These are phyloP conservation scores for Suhomyces bolitotheri DNA, from an alignment of 1,139 yeast species.

Conservation along the genomic window DNA sequence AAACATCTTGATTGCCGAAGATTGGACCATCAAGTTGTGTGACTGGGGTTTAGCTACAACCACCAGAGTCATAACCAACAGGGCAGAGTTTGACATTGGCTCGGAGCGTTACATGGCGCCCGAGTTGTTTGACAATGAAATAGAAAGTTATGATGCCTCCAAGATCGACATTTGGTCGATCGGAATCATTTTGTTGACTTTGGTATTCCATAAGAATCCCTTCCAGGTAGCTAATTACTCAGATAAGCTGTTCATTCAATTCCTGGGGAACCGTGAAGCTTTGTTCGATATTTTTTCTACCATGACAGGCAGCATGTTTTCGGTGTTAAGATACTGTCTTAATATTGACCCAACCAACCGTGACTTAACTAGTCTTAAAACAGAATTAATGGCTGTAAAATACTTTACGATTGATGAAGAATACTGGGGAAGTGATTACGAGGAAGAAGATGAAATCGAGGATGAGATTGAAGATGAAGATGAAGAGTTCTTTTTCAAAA, in stretches of 20 bases:
- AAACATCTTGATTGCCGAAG: conserved; percentile 75
- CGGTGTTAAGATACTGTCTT: conserved; percentile 73
- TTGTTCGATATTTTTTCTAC: conserved; percentile 89
- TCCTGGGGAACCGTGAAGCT: conserved; percentile 85
- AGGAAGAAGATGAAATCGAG: conserved; percentile 37
- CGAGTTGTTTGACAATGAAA: conserved; percentile 67
- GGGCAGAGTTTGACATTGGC: conserved; percentile 82
- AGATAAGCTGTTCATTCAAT: conserved; percentile 85
- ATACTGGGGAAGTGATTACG: conserved; percentile 50
- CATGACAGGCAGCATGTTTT: conserved; percentile 83
- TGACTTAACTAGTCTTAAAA: conserved; percentile 57
- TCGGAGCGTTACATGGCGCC: conserved; percentile 98
- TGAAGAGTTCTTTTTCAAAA: conserved; percentile 21
- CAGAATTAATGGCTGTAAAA: conserved; percentile 59
- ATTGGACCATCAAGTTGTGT: conserved; percentile 78
- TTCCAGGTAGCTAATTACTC: conserved; percentile 80
- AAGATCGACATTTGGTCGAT: conserved; percentile 92
- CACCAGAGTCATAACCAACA: conserved; percentile 49
- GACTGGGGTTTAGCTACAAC: conserved; percentile 94
- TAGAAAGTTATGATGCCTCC: conserved; percentile 73
- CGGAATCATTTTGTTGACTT: conserved; percentile 82
- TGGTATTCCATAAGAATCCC: conserved; percentile 89
- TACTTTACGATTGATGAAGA: conserved; percentile 87
- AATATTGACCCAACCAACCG: conserved; percentile 89
- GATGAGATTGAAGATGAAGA: conserved; percentile 21